Evolutionary conservation across 495 filamentous ascomycete species (phyloP).

Genomic region (Neurospora africana): DNA sequence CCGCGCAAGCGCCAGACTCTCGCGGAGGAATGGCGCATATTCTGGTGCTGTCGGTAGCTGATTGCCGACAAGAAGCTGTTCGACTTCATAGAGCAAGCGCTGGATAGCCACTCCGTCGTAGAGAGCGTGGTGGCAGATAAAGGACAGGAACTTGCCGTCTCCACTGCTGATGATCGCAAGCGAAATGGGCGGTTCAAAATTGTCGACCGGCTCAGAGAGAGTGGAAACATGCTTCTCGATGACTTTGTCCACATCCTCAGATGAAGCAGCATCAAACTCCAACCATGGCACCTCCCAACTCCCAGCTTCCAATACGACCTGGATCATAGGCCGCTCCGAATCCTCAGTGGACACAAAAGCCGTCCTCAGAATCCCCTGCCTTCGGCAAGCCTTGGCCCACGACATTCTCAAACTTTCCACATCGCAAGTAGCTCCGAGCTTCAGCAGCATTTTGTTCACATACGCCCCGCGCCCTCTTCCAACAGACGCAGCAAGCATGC

Average conservation of each 20-base stretch:
- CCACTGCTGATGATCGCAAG: conserved; percentile 21
- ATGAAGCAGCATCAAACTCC: conserved; percentile 8
- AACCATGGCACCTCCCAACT: conserved; percentile 23
- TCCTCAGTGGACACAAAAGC: conserved; percentile 47
- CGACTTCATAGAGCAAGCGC: conserved; percentile 53
- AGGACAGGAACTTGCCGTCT: conserved; percentile 37
- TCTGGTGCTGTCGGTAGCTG: conserved; percentile 31
- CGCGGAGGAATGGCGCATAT: conserved; percentile 33
- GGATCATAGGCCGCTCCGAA: conserved; percentile 40
- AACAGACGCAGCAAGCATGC: conserved; percentile 54
- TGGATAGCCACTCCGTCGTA: conserved; percentile 69
- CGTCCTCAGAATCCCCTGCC: conserved; percentile 57
- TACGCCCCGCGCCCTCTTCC: conserved; percentile 26
- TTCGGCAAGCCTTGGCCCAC: conserved; percentile 40
- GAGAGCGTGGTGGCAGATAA: conserved; percentile 63
- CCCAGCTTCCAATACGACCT: conserved; percentile 39
- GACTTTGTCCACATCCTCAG: background rate
- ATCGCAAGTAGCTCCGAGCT: conserved; percentile 5
- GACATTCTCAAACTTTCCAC: conserved; percentile 12
- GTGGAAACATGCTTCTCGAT: conserved; percentile 18
- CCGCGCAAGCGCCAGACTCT: conserved; percentile 8
- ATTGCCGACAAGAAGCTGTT: conserved; percentile 36
- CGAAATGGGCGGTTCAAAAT: conserved; percentile 25
- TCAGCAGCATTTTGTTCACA: conserved; percentile 34
- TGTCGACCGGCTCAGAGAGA: conserved; percentile 22